These are phyloP conservation scores for Ormosia emarginata DNA, from an alignment of 306 rosid genomes.

Conservation along the genomic window DNA sequence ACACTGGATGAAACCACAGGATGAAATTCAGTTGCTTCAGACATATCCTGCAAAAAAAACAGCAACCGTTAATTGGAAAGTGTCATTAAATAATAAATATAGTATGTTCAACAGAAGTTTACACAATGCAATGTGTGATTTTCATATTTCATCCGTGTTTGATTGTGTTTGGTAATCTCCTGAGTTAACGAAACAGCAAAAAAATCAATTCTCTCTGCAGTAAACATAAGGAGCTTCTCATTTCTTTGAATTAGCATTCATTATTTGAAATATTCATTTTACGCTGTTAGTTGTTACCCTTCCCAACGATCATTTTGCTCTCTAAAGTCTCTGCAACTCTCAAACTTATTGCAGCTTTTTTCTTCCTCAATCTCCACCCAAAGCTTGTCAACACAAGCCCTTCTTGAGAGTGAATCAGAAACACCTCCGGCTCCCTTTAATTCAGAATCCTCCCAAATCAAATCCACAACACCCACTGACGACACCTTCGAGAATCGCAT, in stretches of 20 bases:
- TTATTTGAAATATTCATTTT: neutral
- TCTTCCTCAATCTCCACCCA: neutral
- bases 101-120: neutral
- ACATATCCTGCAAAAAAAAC: conserved; percentile 64
- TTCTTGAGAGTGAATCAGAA: too few species aligned
- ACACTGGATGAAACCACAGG: conserved; percentile 51
- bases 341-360: neutral
- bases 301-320: neutral
- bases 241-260: neutral
- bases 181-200: neutral
- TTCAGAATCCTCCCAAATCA: too few species aligned
- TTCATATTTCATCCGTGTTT: neutral
- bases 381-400: too few species aligned
- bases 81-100: neutral
- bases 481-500: too few species aligned
- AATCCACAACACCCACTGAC: too few species aligned
- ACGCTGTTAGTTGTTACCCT: neutral
- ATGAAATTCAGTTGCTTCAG: conserved; percentile 82
- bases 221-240: neutral
- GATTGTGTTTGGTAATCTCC: neutral
- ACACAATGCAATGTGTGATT: neutral
- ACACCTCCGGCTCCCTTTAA: too few species aligned
- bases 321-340: neutral
- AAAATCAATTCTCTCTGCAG: neutral
- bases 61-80: neutral